Evolutionary conservation across 2,329 filamentous ascomycete species (phyloP), one percentile per base, ranked within the genome.

Genomic region (Chaetomiaceae sp.): DNA sequence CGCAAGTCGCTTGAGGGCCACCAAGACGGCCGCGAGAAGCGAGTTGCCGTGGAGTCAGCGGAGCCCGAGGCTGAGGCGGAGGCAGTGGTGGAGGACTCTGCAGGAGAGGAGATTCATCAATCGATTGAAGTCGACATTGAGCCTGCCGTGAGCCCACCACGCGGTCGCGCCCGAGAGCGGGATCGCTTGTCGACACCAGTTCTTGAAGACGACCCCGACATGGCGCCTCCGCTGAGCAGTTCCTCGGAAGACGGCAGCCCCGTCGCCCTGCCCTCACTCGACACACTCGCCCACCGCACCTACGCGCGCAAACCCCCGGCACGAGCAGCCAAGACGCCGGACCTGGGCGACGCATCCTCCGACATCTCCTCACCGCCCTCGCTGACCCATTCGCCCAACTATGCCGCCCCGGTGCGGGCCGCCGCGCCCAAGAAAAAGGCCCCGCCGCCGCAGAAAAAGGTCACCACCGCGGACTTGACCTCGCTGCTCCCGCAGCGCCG

Each of bases 341-440:
- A 61, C 2, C 58, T 58, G 19, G 68, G 68, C 36, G 63, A 69
- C 50, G 53, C 67, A n/a, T 54, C 69, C 14, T 79, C 76, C 0
- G 72, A 79, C 37, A 65, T 78, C 10, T 83, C 81, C 2, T 83
- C 79, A 2, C 81, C 79, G 0, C 81, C 81, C 0, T 83, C 81
- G 0, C 67, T 84, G 4, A 84, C 80, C 4, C 79, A 84, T 57
- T 84, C 81, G 1, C 81, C 81, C 26, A 83, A 83, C 55, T 73
- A 69, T 49, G 61, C 55, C 8, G 58, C 63, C 1, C 58, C 60
- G 22, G 57, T 61, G 6, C 62, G 48, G 36, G 52, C 52, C 35
- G 44, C 39, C 42, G 45, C 47, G 52, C n/a, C n/a, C n/a, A 55
- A 51, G 63, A 27, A 60, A 60, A 38, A 68, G 68, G 36, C 60